These are phyloP conservation scores for Bryoglossum gracile DNA, from an alignment of 495 filamentous ascomycete genomes.

Conservation along the genomic window DNA sequence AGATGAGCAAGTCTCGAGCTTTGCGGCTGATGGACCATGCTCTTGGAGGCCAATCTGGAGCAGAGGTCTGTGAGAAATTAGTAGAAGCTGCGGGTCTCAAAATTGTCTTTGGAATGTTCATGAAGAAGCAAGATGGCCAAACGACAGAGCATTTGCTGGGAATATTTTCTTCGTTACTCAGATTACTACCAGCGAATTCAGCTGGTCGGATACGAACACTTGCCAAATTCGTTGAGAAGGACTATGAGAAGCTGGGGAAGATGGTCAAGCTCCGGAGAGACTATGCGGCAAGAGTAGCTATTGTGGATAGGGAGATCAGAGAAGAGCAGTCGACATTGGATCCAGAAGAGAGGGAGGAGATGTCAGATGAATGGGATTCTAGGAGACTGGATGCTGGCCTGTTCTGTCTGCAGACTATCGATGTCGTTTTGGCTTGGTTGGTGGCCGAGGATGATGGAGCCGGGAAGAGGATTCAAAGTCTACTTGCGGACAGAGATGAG, in stretches of 20 bases:
- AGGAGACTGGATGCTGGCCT: constrained; percentile 79
- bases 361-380: constrained; percentile 76
- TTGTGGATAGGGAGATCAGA: constrained; percentile 61
- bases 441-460: constrained; percentile 85
- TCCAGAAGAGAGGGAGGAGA: constrained; percentile 52
- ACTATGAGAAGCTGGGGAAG: constrained; percentile 75
- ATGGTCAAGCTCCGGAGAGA: constrained; percentile 64
- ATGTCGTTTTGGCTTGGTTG: constrained; percentile 87
- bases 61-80: constrained; percentile 59
- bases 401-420: constrained; percentile 78
- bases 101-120: constrained; percentile 77
- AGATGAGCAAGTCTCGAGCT: constrained; percentile 69
- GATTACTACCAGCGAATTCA: constrained; percentile 70
- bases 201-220: constrained; percentile 73
- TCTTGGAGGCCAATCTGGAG: constrained; percentile 45
- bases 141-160: constrained; percentile 80
- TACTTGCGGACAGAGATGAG: constrained; percentile 64
- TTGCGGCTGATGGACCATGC: constrained; percentile 83
- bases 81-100: constrained; percentile 84
- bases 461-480: constrained; percentile 51
- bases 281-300: constrained; percentile 55
- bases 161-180: constrained; percentile 79
- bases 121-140: constrained; percentile 72
- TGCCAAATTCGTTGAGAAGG: constrained; percentile 92
- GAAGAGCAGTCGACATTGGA: constrained; percentile 39